phyloP scores from a whole-genome alignment of 441 rosid genomes.

The Croton setiger region DNA sequence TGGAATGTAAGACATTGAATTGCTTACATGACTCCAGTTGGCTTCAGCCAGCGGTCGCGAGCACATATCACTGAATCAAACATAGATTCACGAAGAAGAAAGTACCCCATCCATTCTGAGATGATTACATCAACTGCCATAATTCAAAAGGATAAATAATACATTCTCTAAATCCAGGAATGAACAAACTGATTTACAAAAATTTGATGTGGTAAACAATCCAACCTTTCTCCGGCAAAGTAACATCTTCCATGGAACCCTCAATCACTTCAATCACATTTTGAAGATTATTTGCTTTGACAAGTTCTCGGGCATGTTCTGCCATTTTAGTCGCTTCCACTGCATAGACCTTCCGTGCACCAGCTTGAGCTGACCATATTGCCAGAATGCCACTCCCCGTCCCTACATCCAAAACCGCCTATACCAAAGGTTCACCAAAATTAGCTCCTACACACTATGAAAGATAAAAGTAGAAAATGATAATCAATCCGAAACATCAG shows the following conservation, averaged over 20 bases:
- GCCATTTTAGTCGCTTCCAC: slow-evolving; percentile 96
- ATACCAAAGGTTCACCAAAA: slow-evolving; percentile 17
- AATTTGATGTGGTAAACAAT: background rate
- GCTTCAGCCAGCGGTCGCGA: slow-evolving; percentile 96
- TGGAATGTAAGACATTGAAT: background rate
- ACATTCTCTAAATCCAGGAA: slow-evolving; percentile 11
- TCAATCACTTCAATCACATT: slow-evolving; percentile 78
- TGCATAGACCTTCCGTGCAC: slow-evolving; percentile 94
- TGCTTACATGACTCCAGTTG: slow-evolving; percentile 87
- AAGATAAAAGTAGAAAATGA: background rate
- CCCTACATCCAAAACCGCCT: slow-evolving; percentile 95
- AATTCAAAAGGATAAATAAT: slow-evolving; percentile 6
- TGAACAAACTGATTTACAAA: slow-evolving; percentile 3
- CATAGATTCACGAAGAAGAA: slow-evolving; percentile 96
- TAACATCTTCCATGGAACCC: slow-evolving; percentile 80
- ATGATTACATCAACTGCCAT: slow-evolving; percentile 92
- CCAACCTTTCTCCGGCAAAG: slow-evolving; percentile 86
- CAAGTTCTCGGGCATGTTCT: slow-evolving; percentile 82
- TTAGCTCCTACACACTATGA: slow-evolving; percentile 9
- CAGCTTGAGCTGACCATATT: slow-evolving; percentile 98
- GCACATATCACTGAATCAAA: slow-evolving; percentile 97
- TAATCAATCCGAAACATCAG: background rate
- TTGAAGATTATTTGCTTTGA: slow-evolving; percentile 68
- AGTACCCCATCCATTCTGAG: slow-evolving; percentile 99
- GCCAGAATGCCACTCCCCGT: slow-evolving; percentile 99